Evolutionary conservation across 441 rosid genomes (phyloP).

Genomic region (Populus hybrid): DNA sequence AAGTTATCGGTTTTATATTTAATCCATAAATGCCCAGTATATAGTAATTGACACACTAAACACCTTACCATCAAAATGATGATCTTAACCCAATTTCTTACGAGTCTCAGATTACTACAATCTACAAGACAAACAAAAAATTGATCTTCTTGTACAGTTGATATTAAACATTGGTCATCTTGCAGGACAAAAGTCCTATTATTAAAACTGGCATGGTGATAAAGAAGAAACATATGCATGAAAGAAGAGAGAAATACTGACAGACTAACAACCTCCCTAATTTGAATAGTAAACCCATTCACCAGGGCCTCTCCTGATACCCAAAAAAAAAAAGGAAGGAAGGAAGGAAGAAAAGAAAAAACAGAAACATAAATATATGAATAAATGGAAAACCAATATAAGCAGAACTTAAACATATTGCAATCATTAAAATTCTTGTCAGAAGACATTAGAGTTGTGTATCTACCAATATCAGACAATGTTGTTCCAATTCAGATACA

Average conservation of each 20-base stretch:
- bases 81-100: neutral
- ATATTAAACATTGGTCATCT: neutral
- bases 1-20: neutral
- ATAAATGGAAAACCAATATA: neutral
- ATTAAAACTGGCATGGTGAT: neutral
- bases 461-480: neutral
- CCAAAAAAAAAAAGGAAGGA: too few relatives aligned
- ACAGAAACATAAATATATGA: neutral
- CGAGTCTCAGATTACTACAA: neutral
- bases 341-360: too few relatives aligned
- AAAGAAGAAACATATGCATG: neutral
- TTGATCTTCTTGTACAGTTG: neutral
- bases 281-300: neutral
- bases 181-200: neutral
- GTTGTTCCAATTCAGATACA: neutral
- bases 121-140: neutral
- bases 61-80: neutral
- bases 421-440: neutral
- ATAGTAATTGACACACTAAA: neutral
- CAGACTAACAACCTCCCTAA: neutral
- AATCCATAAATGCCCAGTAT: neutral
- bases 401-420: neutral
- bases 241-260: neutral
- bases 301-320: neutral
- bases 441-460: neutral